Evolutionary conservation across 352 stramenopile genomes (phyloP).

Genomic region (Globisporangium perplexum): DNA sequence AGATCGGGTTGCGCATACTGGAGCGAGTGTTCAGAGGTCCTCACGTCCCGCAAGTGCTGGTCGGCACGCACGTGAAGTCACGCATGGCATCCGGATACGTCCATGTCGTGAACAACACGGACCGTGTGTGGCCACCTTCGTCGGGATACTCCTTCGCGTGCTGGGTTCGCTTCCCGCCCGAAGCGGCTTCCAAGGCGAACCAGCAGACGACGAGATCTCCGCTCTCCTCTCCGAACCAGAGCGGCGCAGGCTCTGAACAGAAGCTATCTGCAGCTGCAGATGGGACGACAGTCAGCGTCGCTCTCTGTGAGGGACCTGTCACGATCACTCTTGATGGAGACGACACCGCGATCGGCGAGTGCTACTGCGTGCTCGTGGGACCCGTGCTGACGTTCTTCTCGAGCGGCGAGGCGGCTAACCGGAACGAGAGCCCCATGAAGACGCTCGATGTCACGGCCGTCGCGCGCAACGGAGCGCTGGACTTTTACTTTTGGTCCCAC

Average conservation of each 20-base stretch:
- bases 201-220: background rate
- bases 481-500: conserved; percentile 50
- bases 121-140: conserved; percentile 60
- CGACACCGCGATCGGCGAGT: conserved; percentile 22
- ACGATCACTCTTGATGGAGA: conserved; percentile 32
- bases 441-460: conserved; percentile 44
- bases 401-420: conserved; percentile 25
- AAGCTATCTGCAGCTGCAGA: background rate
- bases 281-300: conserved; percentile 20
- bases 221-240: background rate
- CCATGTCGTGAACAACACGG: conserved; percentile 51
- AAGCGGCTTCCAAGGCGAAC: background rate
- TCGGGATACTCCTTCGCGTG: conserved; percentile 76
- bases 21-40: conserved; percentile 31
- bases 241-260: background rate
- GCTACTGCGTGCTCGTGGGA: conserved; percentile 64
- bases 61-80: conserved; percentile 45
- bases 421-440: conserved; percentile 23
- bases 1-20: conserved; percentile 43
- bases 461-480: conserved; percentile 17
- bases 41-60: conserved; percentile 39
- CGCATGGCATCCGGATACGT: conserved; percentile 56
- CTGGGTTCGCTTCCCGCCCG: conserved; percentile 53
- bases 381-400: conserved; percentile 50
- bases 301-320: conserved; percentile 58